Percentiles rank a stretch among this genome's conserved stretches.
Evolutionary conservation across 108 stramenopile genomes (phyloP).

Genomic region (Hondaea fermentalgiana): DNA sequence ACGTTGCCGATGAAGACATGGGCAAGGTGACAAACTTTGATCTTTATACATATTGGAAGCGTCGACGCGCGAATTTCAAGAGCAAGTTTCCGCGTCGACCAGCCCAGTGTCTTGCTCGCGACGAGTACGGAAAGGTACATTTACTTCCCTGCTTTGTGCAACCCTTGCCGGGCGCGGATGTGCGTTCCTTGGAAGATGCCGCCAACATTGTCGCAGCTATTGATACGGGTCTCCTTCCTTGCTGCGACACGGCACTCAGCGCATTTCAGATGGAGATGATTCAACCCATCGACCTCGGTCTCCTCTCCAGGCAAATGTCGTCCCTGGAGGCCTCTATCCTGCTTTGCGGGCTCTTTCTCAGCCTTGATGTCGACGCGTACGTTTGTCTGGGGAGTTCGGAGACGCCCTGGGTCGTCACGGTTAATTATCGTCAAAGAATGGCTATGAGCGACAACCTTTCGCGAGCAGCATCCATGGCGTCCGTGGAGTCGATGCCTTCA

Average conservation of each 20-base stretch:
- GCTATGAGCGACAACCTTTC: background rate
- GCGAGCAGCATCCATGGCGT: background rate
- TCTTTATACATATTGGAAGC: background rate
- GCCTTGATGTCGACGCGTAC: background rate
- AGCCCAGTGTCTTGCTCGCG: background rate
- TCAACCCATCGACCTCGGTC: background rate
- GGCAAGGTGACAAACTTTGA: background rate
- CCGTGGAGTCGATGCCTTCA: background rate
- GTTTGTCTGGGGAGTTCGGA: background rate
- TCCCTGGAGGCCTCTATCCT: background rate
- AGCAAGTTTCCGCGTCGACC: background rate
- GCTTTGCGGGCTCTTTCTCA: background rate
- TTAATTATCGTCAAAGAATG: background rate
- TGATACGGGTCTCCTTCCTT: background rate
- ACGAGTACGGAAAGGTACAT: background rate
- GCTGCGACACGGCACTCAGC: background rate
- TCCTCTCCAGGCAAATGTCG: background rate
- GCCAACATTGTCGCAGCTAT: background rate
- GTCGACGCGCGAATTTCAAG: background rate
- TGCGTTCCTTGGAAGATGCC: background rate
- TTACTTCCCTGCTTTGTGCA: background rate
- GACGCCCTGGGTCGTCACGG: background rate
- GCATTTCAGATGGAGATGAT: background rate
- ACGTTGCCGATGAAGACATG: background rate
- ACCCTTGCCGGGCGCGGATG: background rate